Evolutionary conservation across 345 rosid genomes (phyloP).

Genomic region (Populus simonii): DNA sequence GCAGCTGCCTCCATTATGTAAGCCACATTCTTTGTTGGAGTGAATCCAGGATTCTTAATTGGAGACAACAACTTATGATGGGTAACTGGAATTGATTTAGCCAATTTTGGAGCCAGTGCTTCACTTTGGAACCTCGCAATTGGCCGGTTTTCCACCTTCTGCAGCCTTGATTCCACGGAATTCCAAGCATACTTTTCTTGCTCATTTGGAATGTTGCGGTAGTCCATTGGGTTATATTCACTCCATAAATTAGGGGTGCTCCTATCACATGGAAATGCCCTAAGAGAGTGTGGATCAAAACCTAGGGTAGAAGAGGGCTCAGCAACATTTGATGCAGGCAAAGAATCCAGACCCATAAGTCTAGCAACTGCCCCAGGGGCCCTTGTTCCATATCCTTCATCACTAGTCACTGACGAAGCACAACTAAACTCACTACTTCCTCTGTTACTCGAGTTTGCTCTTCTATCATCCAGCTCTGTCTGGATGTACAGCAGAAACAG

Average conservation of each 20-base stretch:
- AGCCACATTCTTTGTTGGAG: slow-evolving; percentile 46
- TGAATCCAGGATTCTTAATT: slow-evolving; percentile 56
- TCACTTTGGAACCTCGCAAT: slow-evolving; percentile 81
- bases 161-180: slow-evolving; percentile 35
- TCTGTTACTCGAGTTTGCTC: slow-evolving; percentile 39
- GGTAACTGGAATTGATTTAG: slow-evolving; percentile 57
- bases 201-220: slow-evolving; percentile 30
- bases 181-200: slow-evolving; percentile 35
- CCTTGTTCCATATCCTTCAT: slow-evolving; percentile 56
- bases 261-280: slow-evolving; percentile 30
- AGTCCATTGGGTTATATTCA: slow-evolving; percentile 41
- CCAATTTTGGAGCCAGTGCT: slow-evolving; percentile 66
- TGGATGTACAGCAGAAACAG: slow-evolving; percentile 20
- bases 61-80: slow-evolving; percentile 80
- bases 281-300: slow-evolving; percentile 30
- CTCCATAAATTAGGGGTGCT: slow-evolving; percentile 34
- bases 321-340: slow-evolving; percentile 53
- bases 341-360: slow-evolving; percentile 90
- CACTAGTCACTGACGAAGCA: slow-evolving; percentile 65
- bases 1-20: slow-evolving; percentile 79
- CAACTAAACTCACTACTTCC: slow-evolving; percentile 51
- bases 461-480: slow-evolving; percentile 47
- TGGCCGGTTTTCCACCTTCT: slow-evolving; percentile 44
- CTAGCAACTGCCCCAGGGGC: slow-evolving; percentile 91
- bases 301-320: slow-evolving; percentile 40